Conservation (phyloP, 768 basidiomycete species). For the Rhizopogon vesiculosus region DNA sequence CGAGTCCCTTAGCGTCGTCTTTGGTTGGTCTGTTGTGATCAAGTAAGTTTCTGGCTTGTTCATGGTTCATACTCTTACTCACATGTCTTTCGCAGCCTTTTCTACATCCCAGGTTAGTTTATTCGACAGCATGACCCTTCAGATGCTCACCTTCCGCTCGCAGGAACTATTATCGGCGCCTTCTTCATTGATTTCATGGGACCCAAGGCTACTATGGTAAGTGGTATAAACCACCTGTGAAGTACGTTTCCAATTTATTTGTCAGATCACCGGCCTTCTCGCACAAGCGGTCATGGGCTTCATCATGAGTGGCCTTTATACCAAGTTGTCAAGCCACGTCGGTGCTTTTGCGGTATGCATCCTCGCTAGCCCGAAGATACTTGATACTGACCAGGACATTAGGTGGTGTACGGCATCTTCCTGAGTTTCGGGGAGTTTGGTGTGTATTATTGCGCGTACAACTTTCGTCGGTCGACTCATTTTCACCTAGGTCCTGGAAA, state of each 20-base stretch:
- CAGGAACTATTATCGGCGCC: constrained; percentile 64
- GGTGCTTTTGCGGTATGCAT: constrained; percentile 67
- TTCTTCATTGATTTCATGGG: constrained; percentile 73
- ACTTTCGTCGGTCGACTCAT: constrained; percentile 1
- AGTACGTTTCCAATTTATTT: background rate
- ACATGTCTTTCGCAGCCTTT: constrained; percentile 33
- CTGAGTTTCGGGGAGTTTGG: constrained; percentile 85
- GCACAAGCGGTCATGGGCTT: constrained; percentile 76
- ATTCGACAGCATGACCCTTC: background rate
- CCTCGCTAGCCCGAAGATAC: background rate
- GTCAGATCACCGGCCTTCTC: constrained; percentile 62
- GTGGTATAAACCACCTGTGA: background rate
- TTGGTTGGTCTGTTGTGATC: constrained; percentile 86
- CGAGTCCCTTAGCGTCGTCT: constrained; percentile 50
- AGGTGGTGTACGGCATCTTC: constrained; percentile 90
- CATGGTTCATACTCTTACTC: constrained; percentile 32
- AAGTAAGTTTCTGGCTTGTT: constrained; percentile 43
- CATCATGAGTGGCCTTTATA: constrained; percentile 84
- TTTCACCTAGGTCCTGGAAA: constrained; percentile 65
- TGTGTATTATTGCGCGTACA: constrained; percentile 6
- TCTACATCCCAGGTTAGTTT: constrained; percentile 56
- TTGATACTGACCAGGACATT: background rate
- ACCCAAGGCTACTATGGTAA: constrained; percentile 72
- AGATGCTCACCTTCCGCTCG: constrained; percentile 3
- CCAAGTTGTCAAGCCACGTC: constrained; percentile 52